These are phyloP conservation scores for Trametes cinnabarina DNA, from an alignment of 768 basidiomycete genomes.

Conservation along the genomic window DNA sequence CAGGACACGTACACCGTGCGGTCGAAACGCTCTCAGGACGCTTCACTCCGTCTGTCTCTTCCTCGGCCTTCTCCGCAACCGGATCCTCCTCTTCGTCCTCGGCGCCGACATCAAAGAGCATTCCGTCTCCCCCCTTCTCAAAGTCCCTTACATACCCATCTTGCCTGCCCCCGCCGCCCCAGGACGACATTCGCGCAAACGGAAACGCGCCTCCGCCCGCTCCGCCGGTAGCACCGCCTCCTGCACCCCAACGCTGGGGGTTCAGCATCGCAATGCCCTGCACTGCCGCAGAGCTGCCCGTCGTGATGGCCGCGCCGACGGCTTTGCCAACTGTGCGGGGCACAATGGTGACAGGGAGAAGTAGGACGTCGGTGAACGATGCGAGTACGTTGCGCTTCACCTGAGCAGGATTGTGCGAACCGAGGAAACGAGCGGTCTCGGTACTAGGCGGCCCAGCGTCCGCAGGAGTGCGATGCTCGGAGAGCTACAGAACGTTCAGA, in stretches of 20 bases:
- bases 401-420: conserved; percentile 83
- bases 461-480: conserved; percentile 21
- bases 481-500: conserved; percentile 17
- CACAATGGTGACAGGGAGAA: conserved; percentile 95
- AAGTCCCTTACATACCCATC: conserved; percentile 32
- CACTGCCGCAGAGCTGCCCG: conserved; percentile 73
- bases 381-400: conserved; percentile 92
- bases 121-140: conserved; percentile 39
- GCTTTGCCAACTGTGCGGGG: conserved; percentile 64
- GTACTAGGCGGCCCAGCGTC: not conserved
- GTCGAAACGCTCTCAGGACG: not conserved
- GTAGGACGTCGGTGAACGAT: conserved; percentile 84
- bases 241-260: conserved; percentile 79
- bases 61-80: not conserved
- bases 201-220: conserved; percentile 11
- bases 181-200: conserved; percentile 15
- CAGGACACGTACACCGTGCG: too few species aligned
- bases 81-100: conserved; percentile 38
- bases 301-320: conserved; percentile 65
- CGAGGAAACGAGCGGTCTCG: conserved; percentile 62
- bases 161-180: conserved; percentile 4
- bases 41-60: conserved; percentile 9
- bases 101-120: conserved; percentile 50
- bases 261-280: conserved; percentile 89
- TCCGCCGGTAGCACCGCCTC: conserved; percentile 11